phyloP scores from a whole-genome alignment of 2,329 filamentous ascomycete genomes.

The Talaromyces islandicus region DNA sequence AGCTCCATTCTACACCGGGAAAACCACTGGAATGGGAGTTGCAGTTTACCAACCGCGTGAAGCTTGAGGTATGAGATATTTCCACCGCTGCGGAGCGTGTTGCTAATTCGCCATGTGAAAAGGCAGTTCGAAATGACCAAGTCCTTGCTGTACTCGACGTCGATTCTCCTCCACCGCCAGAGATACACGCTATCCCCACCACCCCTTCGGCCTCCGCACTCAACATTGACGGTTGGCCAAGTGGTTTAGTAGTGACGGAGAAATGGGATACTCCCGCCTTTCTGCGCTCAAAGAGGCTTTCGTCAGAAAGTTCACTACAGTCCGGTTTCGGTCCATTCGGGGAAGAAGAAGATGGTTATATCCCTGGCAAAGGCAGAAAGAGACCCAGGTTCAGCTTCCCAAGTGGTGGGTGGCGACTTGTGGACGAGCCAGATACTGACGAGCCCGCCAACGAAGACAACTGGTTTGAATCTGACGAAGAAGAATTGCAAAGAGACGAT shows the following conservation, averaged over 20 bases:
- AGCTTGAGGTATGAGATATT: constrained; percentile 29
- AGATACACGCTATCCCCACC: neutral
- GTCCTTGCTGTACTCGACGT: constrained; percentile 43
- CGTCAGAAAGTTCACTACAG: constrained; percentile 62
- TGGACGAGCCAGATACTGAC: constrained; percentile 53
- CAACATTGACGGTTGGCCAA: neutral
- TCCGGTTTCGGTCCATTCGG: constrained; percentile 59
- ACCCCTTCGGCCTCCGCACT: neutral
- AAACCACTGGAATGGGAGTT: constrained; percentile 55
- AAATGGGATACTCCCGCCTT: constrained; percentile 77
- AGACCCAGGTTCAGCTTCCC: constrained; percentile 62
- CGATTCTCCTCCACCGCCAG: constrained; percentile 36
- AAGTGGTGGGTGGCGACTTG: constrained; percentile 67
- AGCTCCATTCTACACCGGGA: constrained; percentile 48
- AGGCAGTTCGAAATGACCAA: constrained; percentile 23
- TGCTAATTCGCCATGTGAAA: neutral
- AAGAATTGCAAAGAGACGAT: constrained; percentile 5
- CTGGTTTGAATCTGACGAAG: constrained; percentile 10
- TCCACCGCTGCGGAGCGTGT: neutral
- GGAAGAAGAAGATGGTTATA: constrained; percentile 62
- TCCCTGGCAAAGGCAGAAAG: constrained; percentile 60
- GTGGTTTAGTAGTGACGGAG: constrained; percentile 29
- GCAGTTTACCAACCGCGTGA: constrained; percentile 35
- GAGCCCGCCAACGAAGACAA: neutral
- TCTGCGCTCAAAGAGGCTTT: constrained; percentile 63